phyloP scores from a whole-genome alignment of 2,329 filamentous ascomycete species.

The Chrysosporium keratinophilum region DNA sequence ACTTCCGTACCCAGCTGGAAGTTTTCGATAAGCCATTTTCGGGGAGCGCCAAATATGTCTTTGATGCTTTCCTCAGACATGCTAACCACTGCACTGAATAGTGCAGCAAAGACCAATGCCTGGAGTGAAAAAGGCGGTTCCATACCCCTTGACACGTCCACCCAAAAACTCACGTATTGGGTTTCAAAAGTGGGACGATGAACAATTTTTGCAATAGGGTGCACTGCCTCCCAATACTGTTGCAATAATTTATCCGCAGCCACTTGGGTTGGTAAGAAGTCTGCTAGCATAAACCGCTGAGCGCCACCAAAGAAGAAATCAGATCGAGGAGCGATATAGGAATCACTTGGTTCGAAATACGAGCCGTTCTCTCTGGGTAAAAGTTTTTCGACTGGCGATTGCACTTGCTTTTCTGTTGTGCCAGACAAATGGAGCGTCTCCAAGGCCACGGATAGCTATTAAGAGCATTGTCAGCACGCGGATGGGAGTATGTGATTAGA shows the following conservation, averaged over 20 bases:
- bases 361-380: slow-evolving; percentile 17
- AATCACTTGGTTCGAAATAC: slow-evolving; percentile 53
- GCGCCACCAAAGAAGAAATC: slow-evolving; percentile 53
- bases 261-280: slow-evolving; percentile 50
- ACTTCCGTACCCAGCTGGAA: slow-evolving; percentile 58
- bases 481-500: background rate
- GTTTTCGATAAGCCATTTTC: slow-evolving; percentile 49
- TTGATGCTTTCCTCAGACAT: slow-evolving; percentile 47
- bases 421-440: slow-evolving; percentile 4
- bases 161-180: slow-evolving; percentile 57
- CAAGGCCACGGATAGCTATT: slow-evolving; percentile 3
- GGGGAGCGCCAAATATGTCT: slow-evolving; percentile 47
- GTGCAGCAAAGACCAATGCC: slow-evolving; percentile 57
- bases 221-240: slow-evolving; percentile 59
- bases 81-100: slow-evolving; percentile 60
- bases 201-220: slow-evolving; percentile 57
- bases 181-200: slow-evolving; percentile 58
- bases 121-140: slow-evolving; percentile 57
- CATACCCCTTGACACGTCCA: slow-evolving; percentile 46
- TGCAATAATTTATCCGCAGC: slow-evolving; percentile 53
- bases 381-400: background rate
- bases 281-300: slow-evolving; percentile 44
- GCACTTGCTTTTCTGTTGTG: background rate
- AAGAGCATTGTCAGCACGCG: no score
- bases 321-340: slow-evolving; percentile 58